These are phyloP conservation scores for Casuarina equisetifolia DNA, from an alignment of 306 rosid species.

Conservation along the genomic window DNA sequence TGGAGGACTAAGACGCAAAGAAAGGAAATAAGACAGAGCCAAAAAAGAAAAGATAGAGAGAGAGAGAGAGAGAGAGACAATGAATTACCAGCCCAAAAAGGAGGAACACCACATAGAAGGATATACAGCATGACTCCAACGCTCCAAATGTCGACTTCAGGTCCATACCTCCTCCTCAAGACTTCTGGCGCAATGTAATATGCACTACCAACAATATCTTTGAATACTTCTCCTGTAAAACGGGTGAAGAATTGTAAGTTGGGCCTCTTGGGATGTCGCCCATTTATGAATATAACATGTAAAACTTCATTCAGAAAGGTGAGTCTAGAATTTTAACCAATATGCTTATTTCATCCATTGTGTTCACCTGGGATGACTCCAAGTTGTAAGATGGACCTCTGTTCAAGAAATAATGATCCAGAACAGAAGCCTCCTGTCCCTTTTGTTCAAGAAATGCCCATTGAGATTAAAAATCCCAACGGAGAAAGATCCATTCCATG, in stretches of 20 bases:
- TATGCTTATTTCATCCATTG: too few relatives aligned
- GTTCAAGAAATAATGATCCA: too few relatives aligned
- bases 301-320: too few relatives aligned
- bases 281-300: neutral
- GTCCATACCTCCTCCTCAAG: slow-evolving; percentile 84
- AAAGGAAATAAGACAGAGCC: neutral
- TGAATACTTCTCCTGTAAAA: slow-evolving; percentile 70
- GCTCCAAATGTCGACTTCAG: slow-evolving; percentile 98
- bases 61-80: neutral
- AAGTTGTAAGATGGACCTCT: too few relatives aligned
- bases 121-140: slow-evolving; percentile 93
- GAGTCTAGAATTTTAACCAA: too few relatives aligned
- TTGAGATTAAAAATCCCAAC: too few relatives aligned
- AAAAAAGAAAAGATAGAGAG: neutral
- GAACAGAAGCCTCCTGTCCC: too few relatives aligned
- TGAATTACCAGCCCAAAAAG: slow-evolving; percentile 85
- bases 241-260: neutral
- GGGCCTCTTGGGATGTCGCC: neutral
- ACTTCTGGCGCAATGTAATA: slow-evolving; percentile 98
- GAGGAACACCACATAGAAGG: slow-evolving; percentile 89
- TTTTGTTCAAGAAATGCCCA: too few relatives aligned
- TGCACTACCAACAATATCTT: slow-evolving; percentile 91
- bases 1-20: neutral
- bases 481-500: too few relatives aligned
- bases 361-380: too few relatives aligned